Percentiles rank a stretch among this genome's conserved stretches.
Conservation (phyloP, 441 rosid species). For the Adansonia madagascariensis region DNA sequence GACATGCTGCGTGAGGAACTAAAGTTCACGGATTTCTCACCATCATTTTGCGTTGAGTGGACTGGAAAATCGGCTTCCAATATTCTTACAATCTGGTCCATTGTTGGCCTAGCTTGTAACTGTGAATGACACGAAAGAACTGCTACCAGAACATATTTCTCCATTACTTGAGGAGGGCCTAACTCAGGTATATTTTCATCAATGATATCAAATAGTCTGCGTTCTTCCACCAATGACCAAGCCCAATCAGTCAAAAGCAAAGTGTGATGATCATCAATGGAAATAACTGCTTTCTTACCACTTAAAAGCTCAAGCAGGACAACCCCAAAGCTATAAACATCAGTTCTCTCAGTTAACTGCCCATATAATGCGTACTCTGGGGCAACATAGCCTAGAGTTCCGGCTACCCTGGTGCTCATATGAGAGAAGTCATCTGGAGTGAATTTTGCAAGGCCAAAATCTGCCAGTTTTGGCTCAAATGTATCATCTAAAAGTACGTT, state of each 20-base stretch:
- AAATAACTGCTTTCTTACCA: conserved; percentile 50
- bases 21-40: not conserved
- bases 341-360: conserved; percentile 50
- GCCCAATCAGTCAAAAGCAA: conserved; percentile 60
- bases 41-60: not conserved
- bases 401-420: conserved; percentile 58
- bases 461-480: conserved; percentile 60
- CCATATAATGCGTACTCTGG: conserved; percentile 59
- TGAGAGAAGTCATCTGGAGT: conserved; percentile 50
- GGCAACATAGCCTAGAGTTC: conserved; percentile 65
- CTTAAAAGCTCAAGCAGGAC: conserved; percentile 63
- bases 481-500: conserved; percentile 58
- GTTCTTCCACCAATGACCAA: conserved; percentile 49
- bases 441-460: conserved; percentile 69
- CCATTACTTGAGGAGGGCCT: conserved; percentile 44
- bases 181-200: conserved; percentile 48
- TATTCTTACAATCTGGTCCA: conserved; percentile 57
- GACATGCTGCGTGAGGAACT: not conserved
- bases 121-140: conserved; percentile 53
- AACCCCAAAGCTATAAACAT: conserved; percentile 61
- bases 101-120: conserved; percentile 56
- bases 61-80: conserved; percentile 41
- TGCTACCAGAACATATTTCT: conserved; percentile 53
- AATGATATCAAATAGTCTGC: conserved; percentile 46
- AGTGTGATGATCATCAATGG: conserved; percentile 37